Conservation (phyloP, 2,329 filamentous ascomycete genomes). For the Scolecobasidium constrictum region DNA sequence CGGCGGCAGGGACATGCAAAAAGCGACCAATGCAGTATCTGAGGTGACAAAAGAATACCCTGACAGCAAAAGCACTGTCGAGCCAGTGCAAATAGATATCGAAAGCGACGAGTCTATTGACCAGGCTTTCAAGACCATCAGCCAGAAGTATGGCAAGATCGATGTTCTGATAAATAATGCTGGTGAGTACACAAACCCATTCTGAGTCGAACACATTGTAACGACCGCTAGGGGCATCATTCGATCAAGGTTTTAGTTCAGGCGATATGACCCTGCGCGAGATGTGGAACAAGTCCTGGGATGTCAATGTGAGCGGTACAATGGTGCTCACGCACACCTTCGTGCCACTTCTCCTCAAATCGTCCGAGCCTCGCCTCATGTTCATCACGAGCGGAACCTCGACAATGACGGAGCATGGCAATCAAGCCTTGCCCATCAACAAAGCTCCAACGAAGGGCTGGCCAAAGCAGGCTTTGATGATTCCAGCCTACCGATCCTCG, state of each 20-base stretch:
- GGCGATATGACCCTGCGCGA: slow-evolving; percentile 23
- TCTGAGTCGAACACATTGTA: neutral
- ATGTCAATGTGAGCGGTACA: slow-evolving; percentile 28
- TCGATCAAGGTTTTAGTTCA: slow-evolving; percentile 26
- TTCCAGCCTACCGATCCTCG: slow-evolving; percentile 27
- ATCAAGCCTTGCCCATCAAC: slow-evolving; percentile 16
- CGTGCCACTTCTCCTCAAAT: slow-evolving; percentile 26
- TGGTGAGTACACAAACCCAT: slow-evolving; percentile 22
- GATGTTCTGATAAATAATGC: slow-evolving; percentile 50
- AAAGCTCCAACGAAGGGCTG: slow-evolving; percentile 29
- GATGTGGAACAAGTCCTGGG: slow-evolving; percentile 25
- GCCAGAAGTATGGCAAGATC: slow-evolving; percentile 31
- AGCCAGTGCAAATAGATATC: slow-evolving; percentile 42
- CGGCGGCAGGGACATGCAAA: slow-evolving; percentile 40
- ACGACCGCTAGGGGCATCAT: slow-evolving; percentile 26
- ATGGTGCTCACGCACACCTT: slow-evolving; percentile 25
- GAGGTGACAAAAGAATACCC: slow-evolving; percentile 31
- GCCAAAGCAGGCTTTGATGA: slow-evolving; percentile 28
- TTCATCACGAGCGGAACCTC: slow-evolving; percentile 29
- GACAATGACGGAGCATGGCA: slow-evolving; percentile 19
- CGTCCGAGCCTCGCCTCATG: slow-evolving; percentile 24
- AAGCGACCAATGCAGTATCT: slow-evolving; percentile 38
- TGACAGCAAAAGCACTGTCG: slow-evolving; percentile 30
- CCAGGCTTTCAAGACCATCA: slow-evolving; percentile 32
- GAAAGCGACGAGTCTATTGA: slow-evolving; percentile 42